Conservation (phyloP, 768 basidiomycete species). For the Leccinum truebloodii region DNA sequence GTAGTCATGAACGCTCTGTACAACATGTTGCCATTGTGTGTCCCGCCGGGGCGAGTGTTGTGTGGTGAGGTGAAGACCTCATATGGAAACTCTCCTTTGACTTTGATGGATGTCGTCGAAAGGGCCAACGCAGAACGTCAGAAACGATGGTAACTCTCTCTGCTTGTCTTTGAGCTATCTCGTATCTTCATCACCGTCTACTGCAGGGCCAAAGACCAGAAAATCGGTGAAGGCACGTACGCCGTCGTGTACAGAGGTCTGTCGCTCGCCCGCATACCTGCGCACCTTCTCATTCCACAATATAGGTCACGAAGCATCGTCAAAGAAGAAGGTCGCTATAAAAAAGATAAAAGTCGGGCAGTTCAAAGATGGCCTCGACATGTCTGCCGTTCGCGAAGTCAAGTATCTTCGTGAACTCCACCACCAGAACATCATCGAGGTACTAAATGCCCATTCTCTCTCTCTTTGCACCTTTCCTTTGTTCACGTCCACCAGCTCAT, state of each 20-base stretch:
- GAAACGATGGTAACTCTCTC: constrained; percentile 54
- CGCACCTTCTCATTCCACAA: constrained; percentile 2
- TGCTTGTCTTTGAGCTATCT: not conserved
- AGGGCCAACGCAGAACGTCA: constrained; percentile 74
- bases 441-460: constrained; percentile 30
- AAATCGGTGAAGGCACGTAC: constrained; percentile 91
- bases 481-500: constrained; percentile 62
- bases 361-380: constrained; percentile 97
- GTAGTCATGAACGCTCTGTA: constrained; percentile 25
- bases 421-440: constrained; percentile 95
- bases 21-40: constrained; percentile 30
- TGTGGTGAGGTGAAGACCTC: not conserved
- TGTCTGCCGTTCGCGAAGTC: constrained; percentile 98
- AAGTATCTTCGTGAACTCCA: constrained; percentile 93
- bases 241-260: constrained; percentile 93
- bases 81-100: constrained; percentile 8
- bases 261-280: constrained; percentile 12
- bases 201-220: constrained; percentile 76
- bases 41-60: not conserved
- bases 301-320: constrained; percentile 75
- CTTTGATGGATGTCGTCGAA: constrained; percentile 76
- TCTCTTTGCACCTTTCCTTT: not conserved
- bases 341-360: constrained; percentile 98
- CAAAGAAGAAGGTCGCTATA: constrained; percentile 87
- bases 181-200: constrained; percentile 11